phyloP scores from a whole-genome alignment of 2,329 filamentous ascomycete genomes.

The Domatiomyces catenatus region DNA sequence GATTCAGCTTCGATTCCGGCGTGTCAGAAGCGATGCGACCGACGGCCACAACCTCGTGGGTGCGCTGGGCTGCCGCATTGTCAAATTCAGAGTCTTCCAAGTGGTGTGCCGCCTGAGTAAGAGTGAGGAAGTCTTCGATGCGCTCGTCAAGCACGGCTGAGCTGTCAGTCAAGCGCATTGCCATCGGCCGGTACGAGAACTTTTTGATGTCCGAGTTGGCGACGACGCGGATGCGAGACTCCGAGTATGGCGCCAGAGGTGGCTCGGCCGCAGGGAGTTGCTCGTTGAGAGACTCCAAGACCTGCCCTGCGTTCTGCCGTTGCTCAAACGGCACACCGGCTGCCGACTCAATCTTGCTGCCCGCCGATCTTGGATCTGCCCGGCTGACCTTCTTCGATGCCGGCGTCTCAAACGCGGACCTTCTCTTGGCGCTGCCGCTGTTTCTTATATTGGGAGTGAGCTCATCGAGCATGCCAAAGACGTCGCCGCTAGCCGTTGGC shows the following conservation, averaged over 20 bases:
- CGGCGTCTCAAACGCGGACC: slow-evolving; percentile 33
- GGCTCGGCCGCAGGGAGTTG: slow-evolving; percentile 53
- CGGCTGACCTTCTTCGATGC: slow-evolving; percentile 27
- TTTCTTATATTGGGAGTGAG: slow-evolving; percentile 43
- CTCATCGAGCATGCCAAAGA: slow-evolving; percentile 68
- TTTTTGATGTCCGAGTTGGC: slow-evolving; percentile 82
- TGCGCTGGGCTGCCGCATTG: slow-evolving; percentile 71
- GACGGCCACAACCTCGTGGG: slow-evolving; percentile 73
- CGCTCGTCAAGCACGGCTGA: slow-evolving; percentile 89
- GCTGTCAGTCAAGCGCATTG: slow-evolving; percentile 84
- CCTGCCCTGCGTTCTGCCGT: slow-evolving; percentile 63
- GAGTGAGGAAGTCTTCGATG: slow-evolving; percentile 72
- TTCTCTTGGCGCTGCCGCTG: slow-evolving; percentile 37
- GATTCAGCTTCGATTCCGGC: slow-evolving; percentile 70
- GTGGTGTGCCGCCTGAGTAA: slow-evolving; percentile 58
- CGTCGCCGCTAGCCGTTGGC: slow-evolving; percentile 45
- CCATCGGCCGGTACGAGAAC: slow-evolving; percentile 77
- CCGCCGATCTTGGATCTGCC: slow-evolving; percentile 25
- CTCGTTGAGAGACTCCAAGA: slow-evolving; percentile 68
- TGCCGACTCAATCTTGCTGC: slow-evolving; percentile 4
- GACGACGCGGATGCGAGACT: slow-evolving; percentile 68
- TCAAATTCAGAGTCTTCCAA: slow-evolving; percentile 72
- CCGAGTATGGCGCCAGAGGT: slow-evolving; percentile 55
- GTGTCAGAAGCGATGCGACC: slow-evolving; percentile 84
- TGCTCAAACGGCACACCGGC: slow-evolving; percentile 50